phyloP scores from a whole-genome alignment of 345 rosid species.

The Salix koriyanagi region DNA sequence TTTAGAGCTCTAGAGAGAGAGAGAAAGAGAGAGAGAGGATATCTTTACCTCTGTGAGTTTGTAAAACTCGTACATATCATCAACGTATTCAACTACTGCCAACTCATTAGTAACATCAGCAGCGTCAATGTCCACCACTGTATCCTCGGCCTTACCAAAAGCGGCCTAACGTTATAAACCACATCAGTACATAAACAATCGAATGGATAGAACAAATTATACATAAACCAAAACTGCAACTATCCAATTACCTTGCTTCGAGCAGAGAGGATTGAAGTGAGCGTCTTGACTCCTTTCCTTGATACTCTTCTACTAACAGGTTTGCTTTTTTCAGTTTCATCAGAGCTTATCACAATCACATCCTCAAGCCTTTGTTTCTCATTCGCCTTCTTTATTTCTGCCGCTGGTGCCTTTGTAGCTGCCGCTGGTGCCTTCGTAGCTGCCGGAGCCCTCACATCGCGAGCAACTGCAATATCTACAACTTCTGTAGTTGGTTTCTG shows the following conservation, averaged over 20 bases:
- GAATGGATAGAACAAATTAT: neutral
- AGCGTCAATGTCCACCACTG: slow-evolving; percentile 53
- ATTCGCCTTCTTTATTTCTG: slow-evolving; percentile 21
- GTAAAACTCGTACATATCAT: slow-evolving; percentile 80
- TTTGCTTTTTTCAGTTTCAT: slow-evolving; percentile 37
- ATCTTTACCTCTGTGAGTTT: slow-evolving; percentile 52
- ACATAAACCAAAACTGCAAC: neutral
- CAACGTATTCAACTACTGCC: slow-evolving; percentile 83
- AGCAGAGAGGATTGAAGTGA: slow-evolving; percentile 60
- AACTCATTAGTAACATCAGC: slow-evolving; percentile 57
- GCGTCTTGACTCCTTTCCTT: slow-evolving; percentile 44
- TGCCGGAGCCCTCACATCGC: slow-evolving; percentile 13
- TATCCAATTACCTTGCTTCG: slow-evolving; percentile 57
- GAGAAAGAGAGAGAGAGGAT: no score
- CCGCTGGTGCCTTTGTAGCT: neutral
- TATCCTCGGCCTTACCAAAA: slow-evolving; percentile 41
- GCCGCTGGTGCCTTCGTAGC: slow-evolving; percentile 1
- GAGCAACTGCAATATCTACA: slow-evolving; percentile 3
- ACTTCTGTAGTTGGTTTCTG: slow-evolving; percentile 32
- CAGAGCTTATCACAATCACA: slow-evolving; percentile 52
- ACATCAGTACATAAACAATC: neutral
- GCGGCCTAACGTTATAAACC: slow-evolving; percentile 40
- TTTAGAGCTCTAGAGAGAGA: no score
- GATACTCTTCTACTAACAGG: slow-evolving; percentile 28
- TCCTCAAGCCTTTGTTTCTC: slow-evolving; percentile 35